Conservation (phyloP, 163 green algal genomes). For the Chloromonas sp. region DNA sequence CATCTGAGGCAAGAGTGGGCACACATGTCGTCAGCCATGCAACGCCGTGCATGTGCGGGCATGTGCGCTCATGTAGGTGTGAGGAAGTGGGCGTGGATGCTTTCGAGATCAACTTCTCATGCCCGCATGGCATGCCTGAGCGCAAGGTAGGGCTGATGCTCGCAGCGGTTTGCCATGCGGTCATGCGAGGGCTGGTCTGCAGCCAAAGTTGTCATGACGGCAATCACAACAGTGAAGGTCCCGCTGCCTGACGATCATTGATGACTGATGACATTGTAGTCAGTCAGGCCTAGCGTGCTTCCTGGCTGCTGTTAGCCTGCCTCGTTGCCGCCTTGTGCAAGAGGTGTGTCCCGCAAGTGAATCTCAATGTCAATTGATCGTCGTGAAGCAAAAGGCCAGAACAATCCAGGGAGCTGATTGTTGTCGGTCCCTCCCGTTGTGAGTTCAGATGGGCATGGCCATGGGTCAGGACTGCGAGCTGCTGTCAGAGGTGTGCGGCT, state of each 20-base stretch:
- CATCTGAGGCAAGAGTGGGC: too few species aligned
- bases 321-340: too few species aligned
- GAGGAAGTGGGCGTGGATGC: constrained; percentile 88
- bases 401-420: too few species aligned
- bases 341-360: too few species aligned
- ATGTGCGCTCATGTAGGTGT: constrained; percentile 19
- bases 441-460: constrained; percentile 60
- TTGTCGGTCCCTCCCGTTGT: too few species aligned
- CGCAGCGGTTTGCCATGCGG: constrained; percentile 22
- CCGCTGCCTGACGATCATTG: background rate
- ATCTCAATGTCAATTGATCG: too few species aligned
- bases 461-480: constrained; percentile 81
- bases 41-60: background rate
- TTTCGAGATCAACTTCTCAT: constrained; percentile 98
- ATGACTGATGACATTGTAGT: background rate
- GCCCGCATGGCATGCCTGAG: constrained; percentile 90
- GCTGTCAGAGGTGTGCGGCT: constrained; percentile 61
- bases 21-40: background rate
- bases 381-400: too few species aligned
- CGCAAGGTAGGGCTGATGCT: constrained; percentile 60
- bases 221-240: too few species aligned
- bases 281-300: background rate
- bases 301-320: constrained; percentile 15
- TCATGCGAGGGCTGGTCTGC: too few species aligned
- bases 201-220: too few species aligned